These are phyloP conservation scores for Gonium pectorale DNA, from an alignment of 139 green algal species.

Conservation along the genomic window DNA sequence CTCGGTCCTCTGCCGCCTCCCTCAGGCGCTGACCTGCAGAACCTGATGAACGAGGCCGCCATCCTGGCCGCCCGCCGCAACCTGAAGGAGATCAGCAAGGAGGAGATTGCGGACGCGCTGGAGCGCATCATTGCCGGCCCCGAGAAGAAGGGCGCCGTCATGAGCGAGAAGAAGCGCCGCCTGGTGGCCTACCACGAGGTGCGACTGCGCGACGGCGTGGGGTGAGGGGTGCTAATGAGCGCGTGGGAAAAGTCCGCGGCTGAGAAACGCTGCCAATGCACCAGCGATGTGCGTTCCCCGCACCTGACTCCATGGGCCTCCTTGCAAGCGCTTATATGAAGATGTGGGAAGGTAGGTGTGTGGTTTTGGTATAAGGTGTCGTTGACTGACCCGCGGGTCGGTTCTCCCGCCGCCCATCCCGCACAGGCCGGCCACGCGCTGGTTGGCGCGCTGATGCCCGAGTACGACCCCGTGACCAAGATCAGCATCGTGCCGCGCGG, in stretches of 20 bases:
- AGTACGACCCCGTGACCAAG: conserved; percentile 99
- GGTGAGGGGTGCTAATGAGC: too few species aligned
- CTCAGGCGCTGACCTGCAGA: conserved; percentile 95
- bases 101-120: conserved; percentile 98
- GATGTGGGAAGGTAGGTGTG: too few species aligned
- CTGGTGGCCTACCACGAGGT: conserved; percentile 98
- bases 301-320: too few species aligned
- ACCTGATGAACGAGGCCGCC: conserved; percentile 99
- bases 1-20: too few species aligned
- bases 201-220: neutral
- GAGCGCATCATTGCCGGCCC: conserved; percentile 98
- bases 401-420: too few species aligned
- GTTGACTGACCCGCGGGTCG: too few species aligned
- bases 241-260: too few species aligned
- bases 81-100: conserved; percentile 98
- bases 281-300: too few species aligned
- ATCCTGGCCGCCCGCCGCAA: conserved; percentile 96
- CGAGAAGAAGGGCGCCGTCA: conserved; percentile 98
- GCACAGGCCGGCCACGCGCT: conserved; percentile 78
- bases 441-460: conserved; percentile 95
- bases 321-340: too few species aligned
- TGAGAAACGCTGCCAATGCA: too few species aligned
- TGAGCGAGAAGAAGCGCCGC: conserved; percentile 95
- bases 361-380: too few species aligned
- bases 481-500: conserved; percentile 99